These are phyloP conservation scores for Nephelium lappaceum DNA, from an alignment of 345 rosid species.

Conservation along the genomic window DNA sequence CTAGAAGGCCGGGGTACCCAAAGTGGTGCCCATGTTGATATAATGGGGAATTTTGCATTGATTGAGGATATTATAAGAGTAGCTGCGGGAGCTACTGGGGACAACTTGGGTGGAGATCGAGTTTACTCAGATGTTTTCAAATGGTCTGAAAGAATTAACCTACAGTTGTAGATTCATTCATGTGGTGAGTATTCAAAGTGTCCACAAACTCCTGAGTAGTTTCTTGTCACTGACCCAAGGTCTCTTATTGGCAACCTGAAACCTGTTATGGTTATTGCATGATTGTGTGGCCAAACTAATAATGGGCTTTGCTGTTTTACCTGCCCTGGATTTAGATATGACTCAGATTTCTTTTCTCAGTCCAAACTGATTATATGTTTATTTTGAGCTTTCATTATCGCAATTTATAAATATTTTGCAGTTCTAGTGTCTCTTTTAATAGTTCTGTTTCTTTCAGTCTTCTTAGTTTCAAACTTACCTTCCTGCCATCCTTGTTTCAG, in stretches of 20 bases:
- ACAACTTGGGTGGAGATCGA: slow-evolving; percentile 61
- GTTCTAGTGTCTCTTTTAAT: not conserved
- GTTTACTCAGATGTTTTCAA: slow-evolving; percentile 61
- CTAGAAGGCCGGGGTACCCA: slow-evolving; percentile 76
- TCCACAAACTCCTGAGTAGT: not conserved
- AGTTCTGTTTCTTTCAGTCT: not conserved
- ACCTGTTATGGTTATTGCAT: not conserved
- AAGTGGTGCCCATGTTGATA: slow-evolving; percentile 79
- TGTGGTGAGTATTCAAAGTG: slow-evolving; percentile 24
- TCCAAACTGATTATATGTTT: not conserved
- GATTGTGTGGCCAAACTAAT: not conserved
- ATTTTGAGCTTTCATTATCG: not conserved
- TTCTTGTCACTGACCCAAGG: not conserved
- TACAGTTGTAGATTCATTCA: slow-evolving; percentile 44
- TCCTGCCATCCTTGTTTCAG: not conserved
- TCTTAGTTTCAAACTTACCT: not conserved
- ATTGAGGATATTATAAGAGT: slow-evolving; percentile 69
- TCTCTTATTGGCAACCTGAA: not conserved
- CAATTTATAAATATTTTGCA: not conserved
- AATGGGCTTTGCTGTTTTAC: not conserved
- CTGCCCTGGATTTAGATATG: not conserved
- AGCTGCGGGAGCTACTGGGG: slow-evolving; percentile 66
- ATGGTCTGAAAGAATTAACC: slow-evolving; percentile 60
- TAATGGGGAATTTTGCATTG: slow-evolving; percentile 78
- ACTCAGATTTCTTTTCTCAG: not conserved